phyloP scores from a whole-genome alignment of 495 filamentous ascomycete species.

The Hypoxylon rickii region DNA sequence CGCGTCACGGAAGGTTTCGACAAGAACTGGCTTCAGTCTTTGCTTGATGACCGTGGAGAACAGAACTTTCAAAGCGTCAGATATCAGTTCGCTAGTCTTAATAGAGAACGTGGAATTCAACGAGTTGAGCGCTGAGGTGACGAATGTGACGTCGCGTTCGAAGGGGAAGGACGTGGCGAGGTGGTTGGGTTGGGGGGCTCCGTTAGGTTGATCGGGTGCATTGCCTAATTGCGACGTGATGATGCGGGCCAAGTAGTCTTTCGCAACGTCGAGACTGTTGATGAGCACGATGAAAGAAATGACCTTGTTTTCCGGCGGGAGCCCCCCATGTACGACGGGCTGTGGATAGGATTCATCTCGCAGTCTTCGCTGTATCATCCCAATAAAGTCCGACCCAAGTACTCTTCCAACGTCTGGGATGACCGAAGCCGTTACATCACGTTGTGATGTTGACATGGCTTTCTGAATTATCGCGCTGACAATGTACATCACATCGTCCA shows the following conservation, averaged over 20 bases:
- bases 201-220: conserved; percentile 41
- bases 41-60: conserved; percentile 89
- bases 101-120: conserved; percentile 71
- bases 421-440: conserved; percentile 71
- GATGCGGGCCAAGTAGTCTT: conserved; percentile 88
- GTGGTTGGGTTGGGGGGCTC: conserved; percentile 33
- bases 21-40: conserved; percentile 80
- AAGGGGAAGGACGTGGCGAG: conserved; percentile 77
- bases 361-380: conserved; percentile 98
- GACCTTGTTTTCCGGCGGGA: conserved; percentile 82
- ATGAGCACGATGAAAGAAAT: conserved; percentile 88
- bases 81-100: conserved; percentile 80
- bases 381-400: conserved; percentile 90
- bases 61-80: conserved; percentile 78
- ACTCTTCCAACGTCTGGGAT: conserved; percentile 81
- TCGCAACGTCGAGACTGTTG: conserved; percentile 90
- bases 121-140: conserved; percentile 66
- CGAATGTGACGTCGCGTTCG: conserved; percentile 69
- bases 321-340: conserved; percentile 69
- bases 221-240: conserved; percentile 65
- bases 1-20: conserved; percentile 87
- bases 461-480: conserved; percentile 88
- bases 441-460: conserved; percentile 82
- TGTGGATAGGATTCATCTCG: conserved; percentile 90
- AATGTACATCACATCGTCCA: conserved; percentile 99